Conservation (phyloP, 192 early-diverging fungal genomes). For the Pilaira anomala region DNA sequence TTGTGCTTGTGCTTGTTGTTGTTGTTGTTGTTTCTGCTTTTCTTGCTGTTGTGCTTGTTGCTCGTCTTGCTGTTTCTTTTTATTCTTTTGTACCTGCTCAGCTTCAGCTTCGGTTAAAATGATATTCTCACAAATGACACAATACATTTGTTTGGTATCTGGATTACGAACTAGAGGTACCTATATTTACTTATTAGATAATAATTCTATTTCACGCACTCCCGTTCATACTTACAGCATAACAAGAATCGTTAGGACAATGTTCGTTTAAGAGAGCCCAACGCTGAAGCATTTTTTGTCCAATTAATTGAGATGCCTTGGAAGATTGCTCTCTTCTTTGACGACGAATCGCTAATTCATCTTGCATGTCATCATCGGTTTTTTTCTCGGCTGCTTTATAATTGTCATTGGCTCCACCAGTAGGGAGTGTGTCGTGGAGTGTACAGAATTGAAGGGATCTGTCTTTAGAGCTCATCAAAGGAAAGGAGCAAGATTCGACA, state of each 20-base stretch:
- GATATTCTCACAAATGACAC: constrained; percentile 35
- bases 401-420: not conserved
- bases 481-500: constrained; percentile 21
- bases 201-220: not conserved
- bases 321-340: constrained; percentile 45
- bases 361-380: not conserved
- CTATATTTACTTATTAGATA: not conserved
- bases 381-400: not conserved
- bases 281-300: constrained; percentile 53
- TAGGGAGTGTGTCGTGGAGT: constrained; percentile 27
- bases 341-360: not conserved
- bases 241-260: constrained; percentile 49
- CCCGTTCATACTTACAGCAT: constrained; percentile 37
- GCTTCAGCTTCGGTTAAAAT: constrained; percentile 15
- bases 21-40: not conserved
- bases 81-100: not conserved
- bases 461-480: constrained; percentile 36
- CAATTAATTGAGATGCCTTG: constrained; percentile 49
- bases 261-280: constrained; percentile 57
- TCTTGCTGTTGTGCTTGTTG: not conserved
- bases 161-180: constrained; percentile 34
- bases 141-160: constrained; percentile 23
- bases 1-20: not conserved
- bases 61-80: not conserved
- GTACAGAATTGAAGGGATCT: constrained; percentile 30